Percentiles rank a stretch among this genome's conserved stretches.
Evolutionary conservation across 352 stramenopile species (phyloP).

Genomic region (Phytophthora ohioensis): DNA sequence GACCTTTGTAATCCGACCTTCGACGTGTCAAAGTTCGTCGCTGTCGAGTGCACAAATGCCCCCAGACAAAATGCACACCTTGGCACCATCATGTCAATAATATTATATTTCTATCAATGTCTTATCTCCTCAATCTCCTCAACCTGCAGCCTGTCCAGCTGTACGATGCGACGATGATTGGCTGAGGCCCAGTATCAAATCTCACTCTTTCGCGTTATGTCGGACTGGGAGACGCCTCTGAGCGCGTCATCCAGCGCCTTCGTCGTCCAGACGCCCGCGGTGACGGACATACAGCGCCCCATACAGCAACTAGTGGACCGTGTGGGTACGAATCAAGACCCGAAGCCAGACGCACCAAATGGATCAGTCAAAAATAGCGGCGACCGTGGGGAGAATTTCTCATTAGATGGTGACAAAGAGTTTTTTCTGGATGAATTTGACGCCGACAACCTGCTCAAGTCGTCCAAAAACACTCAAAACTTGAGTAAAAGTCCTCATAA

Average conservation of each 20-base stretch:
- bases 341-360: not conserved
- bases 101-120: no score
- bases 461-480: not conserved
- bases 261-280: constrained; percentile 1
- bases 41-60: no score
- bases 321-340: not conserved
- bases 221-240: constrained; percentile 1
- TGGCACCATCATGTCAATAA: no score
- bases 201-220: constrained; percentile 9
- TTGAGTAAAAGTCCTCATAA: not conserved
- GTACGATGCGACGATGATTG: constrained; percentile 25
- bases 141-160: not conserved
- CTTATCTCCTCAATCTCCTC: no score
- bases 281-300: not conserved
- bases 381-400: constrained; percentile 1
- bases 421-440: constrained; percentile 27
- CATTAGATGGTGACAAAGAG: constrained; percentile 6
- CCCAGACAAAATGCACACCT: no score
- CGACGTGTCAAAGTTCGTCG: no score
- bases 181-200: constrained; percentile 15
- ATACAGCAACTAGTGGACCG: not conserved
- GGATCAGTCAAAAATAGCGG: constrained; percentile 10
- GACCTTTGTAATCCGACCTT: no score
- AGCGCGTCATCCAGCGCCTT: not conserved
- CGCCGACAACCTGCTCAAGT: not conserved